Base-by-base conservation (phyloP, 2,329 filamentous ascomycete species). In the Bipolaris cookei region DNA sequence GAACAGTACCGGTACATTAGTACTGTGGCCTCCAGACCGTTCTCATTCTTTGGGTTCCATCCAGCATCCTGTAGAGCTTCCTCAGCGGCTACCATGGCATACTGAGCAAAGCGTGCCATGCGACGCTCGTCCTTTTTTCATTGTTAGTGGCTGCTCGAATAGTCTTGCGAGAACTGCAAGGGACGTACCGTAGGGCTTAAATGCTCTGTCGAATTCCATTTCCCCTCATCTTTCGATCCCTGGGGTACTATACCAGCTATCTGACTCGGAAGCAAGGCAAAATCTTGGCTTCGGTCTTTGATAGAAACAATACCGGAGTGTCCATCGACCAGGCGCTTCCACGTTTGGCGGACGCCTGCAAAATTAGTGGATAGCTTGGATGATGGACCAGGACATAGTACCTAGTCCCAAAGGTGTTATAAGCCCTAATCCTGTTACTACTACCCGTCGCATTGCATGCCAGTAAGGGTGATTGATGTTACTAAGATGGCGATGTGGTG, bases 91-190 rank as follows among this genome's bases (percentile, higher is more conserved):
- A 90, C 92, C 71, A 97, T 84, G 13, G 93, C 94, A 79, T 96
- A 98, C 76, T 98, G 93, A 3, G 92, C 86, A 73, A 98, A 98
- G 21, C 81, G 83, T n/a, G 95, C 92, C 88, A 96, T 96, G 70
- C 91, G 90, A 4, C 92, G 86, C 68, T 85, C 81, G 61, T 89
- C 86, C 84, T 86, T 60, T 37, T 2, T 1, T 32, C n/a, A 25
- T 25, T 11, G 18, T 68, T 42, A 66, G 54, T 34, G 37, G 37
- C 30, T 84, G 88, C 42, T 58, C 51, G 14, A 35, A 3, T 10
- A n/a, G 20, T 32, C 4, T 8, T 20, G 6, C 2, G 4, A 23
- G n/a, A 5, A 20, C 38, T 25, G 1, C 20, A 44, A 42, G 30
- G 37, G 16, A 46, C 32, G 21, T 38, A 79, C 77, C 25, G 71